Base-by-base conservation (phyloP, 495 filamentous ascomycete species). In the Aspergillus mulundensis region DNA sequence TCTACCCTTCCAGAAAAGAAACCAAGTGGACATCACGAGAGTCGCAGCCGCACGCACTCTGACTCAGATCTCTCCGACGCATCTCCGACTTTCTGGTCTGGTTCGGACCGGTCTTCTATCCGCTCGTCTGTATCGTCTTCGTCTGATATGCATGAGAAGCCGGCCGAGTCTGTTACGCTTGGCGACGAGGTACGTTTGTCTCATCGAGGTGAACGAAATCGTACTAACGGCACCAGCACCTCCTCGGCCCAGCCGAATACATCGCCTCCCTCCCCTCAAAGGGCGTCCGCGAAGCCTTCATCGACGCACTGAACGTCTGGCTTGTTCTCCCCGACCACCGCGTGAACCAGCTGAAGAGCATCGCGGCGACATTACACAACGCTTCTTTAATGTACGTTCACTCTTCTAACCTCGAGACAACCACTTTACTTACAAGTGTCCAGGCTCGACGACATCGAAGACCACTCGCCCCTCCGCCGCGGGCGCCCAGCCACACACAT, bases 401-500 rank as follows among this genome's bases (percentile, higher is more conserved):
- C 41, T 54, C 24, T 23, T 59, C n/a, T n/a, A n/a, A n/a, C n/a
- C n/a, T n/a, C n/a, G n/a, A 12, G n/a, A 39, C 4, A 11, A 15
- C 18, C 12, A 2, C 73, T 70, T 43, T 2, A 15, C 32, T 36
- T 15, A 14, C 7, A 15, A 7, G 32, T 15, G 12, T 15, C 2
- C 28, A 72, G 65, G 57, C 58, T 77, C 8, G 72, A 75, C 45
- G 74, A 77, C 44, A 66, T 75, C 41, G 63, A 77, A 64, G 72
- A 74, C 58, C 59, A 51, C 20, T 77, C 72, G 8, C 56, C 58
- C 18, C 61, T 75, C n/a, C 65, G 73, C 19, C 66, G 73, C 14
- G 72, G 70, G 14, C 56, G 57, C n/a, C 67, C 73, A 24, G 57
- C 69, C 2, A 60, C 69, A 8, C 72, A 77, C 54, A 60, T 36